A percentile compares a stretch with the other conserved stretches of the same genome.
Evolutionary conservation across 768 basidiomycete genomes (phyloP).

Genomic region (Trametes punicea): DNA sequence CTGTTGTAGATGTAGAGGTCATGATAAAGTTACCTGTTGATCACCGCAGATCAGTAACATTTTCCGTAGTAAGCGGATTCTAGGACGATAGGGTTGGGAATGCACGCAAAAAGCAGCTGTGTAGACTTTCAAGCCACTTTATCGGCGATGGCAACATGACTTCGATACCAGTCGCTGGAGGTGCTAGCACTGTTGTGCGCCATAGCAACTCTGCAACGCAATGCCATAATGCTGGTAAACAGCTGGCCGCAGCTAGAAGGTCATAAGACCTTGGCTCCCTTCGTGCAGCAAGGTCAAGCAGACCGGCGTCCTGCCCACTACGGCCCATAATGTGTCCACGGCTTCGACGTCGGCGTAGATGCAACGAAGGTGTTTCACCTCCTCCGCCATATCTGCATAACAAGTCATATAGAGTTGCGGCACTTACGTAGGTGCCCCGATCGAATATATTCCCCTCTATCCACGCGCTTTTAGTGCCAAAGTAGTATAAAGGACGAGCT

Average conservation of each 20-base stretch:
- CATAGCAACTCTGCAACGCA: too few species aligned
- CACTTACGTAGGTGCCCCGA: slow-evolving; percentile 15
- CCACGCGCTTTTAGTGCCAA: slow-evolving; percentile 10
- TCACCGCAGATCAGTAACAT: background rate
- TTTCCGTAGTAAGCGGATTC: background rate
- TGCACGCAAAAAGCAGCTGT: background rate
- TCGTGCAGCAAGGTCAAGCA: too few species aligned
- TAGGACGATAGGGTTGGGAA: background rate
- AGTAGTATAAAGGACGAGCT: slow-evolving; percentile 12
- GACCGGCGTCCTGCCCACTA: too few species aligned
- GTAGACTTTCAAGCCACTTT: too few species aligned
- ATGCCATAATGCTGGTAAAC: too few species aligned
- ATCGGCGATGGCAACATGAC: too few species aligned
- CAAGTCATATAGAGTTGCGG: slow-evolving; percentile 1
- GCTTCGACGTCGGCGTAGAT: background rate
- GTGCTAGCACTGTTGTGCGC: too few species aligned
- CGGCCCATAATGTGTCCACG: background rate
- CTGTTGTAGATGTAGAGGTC: slow-evolving; percentile 16
- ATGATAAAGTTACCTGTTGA: slow-evolving; percentile 10
- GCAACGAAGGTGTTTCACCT: background rate
- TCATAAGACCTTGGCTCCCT: too few species aligned
- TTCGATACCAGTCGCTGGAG: too few species aligned
- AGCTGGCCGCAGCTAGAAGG: too few species aligned
- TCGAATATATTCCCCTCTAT: slow-evolving; percentile 6
- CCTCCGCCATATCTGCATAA: background rate